phyloP scores from a whole-genome alignment of 2,329 filamentous ascomycete genomes.

The Colletotrichum endophyticum region DNA sequence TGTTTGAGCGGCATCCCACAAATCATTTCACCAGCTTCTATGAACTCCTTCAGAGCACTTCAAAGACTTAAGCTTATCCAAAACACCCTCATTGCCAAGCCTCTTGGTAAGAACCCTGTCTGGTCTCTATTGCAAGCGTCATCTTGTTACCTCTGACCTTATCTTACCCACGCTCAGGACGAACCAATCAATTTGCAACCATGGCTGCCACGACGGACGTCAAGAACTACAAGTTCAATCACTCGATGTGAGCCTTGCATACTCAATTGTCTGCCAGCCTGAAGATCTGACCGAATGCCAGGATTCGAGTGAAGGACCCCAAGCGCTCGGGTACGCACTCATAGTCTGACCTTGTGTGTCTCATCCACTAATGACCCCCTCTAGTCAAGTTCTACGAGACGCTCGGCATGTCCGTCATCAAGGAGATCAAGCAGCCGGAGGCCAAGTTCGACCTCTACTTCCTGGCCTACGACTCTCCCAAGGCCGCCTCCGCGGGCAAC shows the following conservation, averaged over 20 bases:
- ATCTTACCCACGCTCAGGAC: background rate
- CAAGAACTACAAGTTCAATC: conserved; percentile 82
- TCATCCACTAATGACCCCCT: background rate
- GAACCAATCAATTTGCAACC: conserved; percentile 38
- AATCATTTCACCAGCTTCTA: background rate
- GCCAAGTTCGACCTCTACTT: conserved; percentile 97
- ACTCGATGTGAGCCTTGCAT: conserved; percentile 68
- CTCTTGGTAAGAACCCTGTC: background rate
- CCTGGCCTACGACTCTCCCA: conserved; percentile 82
- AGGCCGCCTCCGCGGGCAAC: conserved; percentile 74
- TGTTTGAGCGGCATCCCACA: background rate
- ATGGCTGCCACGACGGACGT: conserved; percentile 76
- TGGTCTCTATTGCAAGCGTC: background rate
- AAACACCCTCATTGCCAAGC: background rate
- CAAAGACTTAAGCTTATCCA: conserved; percentile 19
- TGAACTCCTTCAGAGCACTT: conserved; percentile 16
- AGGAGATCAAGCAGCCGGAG: conserved; percentile 82
- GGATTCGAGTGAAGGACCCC: conserved; percentile 94
- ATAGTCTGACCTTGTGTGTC: background rate
- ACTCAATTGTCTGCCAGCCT: background rate
- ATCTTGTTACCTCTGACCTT: background rate
- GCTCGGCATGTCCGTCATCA: conserved; percentile 84
- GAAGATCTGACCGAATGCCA: conserved; percentile 37
- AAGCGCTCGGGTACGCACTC: conserved; percentile 68
- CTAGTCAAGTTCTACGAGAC: conserved; percentile 91